Evolutionary conservation across 2,329 filamentous ascomycete genomes (phyloP).

Genomic region (Bipolaris gigantea): DNA sequence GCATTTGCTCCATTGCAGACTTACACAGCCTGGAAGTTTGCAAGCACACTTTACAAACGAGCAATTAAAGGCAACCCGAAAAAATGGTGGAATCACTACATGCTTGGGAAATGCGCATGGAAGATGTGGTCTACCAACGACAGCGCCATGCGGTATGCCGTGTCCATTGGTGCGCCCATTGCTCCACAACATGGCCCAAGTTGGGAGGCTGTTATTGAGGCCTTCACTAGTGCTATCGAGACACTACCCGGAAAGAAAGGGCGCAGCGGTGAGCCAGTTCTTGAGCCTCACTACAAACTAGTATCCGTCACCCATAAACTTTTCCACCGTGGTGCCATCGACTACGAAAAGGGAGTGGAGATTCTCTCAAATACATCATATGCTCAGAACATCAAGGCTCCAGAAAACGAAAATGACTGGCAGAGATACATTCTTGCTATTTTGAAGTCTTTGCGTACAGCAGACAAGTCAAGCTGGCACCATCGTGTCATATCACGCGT

Average conservation of each 20-base stretch:
- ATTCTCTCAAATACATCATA: conserved; percentile 58
- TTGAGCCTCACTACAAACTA: conserved; percentile 93
- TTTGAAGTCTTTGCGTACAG: conserved; percentile 61
- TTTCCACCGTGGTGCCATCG: conserved; percentile 56
- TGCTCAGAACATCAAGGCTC: conserved; percentile 54
- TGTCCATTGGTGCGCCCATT: conserved; percentile 32
- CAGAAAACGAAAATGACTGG: conserved; percentile 57
- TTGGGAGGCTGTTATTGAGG: conserved; percentile 56
- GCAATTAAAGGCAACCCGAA: conserved; percentile 62
- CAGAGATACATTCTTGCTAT: conserved; percentile 66
- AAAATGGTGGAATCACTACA: conserved; percentile 69
- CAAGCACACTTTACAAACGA: conserved; percentile 61
- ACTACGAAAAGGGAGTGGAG: conserved; percentile 52
- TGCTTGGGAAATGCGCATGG: conserved; percentile 72
- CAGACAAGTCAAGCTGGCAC: conserved; percentile 94
- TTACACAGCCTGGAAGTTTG: conserved; percentile 67
- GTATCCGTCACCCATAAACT: conserved; percentile 81
- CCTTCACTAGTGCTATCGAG: conserved; percentile 62
- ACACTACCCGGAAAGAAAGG: conserved; percentile 63
- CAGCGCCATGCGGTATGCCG: conserved; percentile 38
- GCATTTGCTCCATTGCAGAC: conserved; percentile 61
- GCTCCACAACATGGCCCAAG: conserved; percentile 27
- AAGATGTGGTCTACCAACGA: conserved; percentile 64
- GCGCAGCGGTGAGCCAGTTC: conserved; percentile 70
- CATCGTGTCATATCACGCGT: conserved; percentile 83